phyloP scores from a whole-genome alignment of 1,284 basidiomycete genomes.

The Rhodotorula sp. region DNA sequence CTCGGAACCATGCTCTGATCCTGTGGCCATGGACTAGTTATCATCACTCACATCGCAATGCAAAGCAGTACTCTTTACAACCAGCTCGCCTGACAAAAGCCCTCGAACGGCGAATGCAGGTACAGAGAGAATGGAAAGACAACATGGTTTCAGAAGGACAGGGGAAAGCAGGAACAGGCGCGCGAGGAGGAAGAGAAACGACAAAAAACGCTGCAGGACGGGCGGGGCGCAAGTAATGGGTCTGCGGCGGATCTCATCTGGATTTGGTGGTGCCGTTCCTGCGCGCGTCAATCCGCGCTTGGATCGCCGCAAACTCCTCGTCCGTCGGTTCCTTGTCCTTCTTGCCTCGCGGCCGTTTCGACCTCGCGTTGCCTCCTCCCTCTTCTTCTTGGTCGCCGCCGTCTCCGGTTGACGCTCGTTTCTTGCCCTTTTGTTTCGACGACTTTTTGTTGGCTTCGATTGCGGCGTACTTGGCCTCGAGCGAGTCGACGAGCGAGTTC shows the following conservation, averaged over 20 bases:
- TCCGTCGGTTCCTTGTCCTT: slow-evolving; percentile 58
- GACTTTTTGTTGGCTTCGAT: slow-evolving; percentile 43
- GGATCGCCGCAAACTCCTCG: slow-evolving; percentile 64
- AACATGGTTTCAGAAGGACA: too few species aligned
- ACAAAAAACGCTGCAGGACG: too few species aligned
- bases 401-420: slow-evolving; percentile 52
- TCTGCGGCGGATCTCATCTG: neutral
- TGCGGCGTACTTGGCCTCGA: slow-evolving; percentile 66
- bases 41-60: neutral
- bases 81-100: too few species aligned
- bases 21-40: neutral
- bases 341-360: slow-evolving; percentile 48
- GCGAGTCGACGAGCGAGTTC: slow-evolving; percentile 61
- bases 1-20: slow-evolving; percentile 42
- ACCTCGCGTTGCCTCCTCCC: slow-evolving; percentile 54
- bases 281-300: slow-evolving; percentile 59
- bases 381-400: slow-evolving; percentile 47
- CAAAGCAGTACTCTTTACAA: neutral
- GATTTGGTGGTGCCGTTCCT: slow-evolving; percentile 48
- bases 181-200: too few species aligned
- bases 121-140: too few species aligned
- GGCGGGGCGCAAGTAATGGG: too few species aligned
- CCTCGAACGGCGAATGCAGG: too few species aligned
- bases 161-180: too few species aligned
- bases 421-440: slow-evolving; percentile 41